Evolutionary conservation across 83 land plant genomes (phyloP).

Genomic region (Diphasiastrum complanatum): DNA sequence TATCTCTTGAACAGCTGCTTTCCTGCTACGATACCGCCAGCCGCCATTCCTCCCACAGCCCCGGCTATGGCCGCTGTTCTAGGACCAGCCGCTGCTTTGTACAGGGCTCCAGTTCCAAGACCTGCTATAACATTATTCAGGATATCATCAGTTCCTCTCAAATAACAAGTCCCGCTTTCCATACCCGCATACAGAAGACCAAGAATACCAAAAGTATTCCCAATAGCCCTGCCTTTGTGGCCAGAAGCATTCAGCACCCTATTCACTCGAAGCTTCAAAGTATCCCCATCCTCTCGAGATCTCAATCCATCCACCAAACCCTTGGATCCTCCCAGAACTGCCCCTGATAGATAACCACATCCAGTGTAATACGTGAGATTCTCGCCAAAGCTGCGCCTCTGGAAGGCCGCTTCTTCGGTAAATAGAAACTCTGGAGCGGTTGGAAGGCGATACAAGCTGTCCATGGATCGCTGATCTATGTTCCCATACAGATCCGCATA

Average conservation of each 20-base stretch:
- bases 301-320: slow-evolving; percentile 49
- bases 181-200: slow-evolving; percentile 75
- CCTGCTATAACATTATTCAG: slow-evolving; percentile 68
- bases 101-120: slow-evolving; percentile 66
- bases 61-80: slow-evolving; percentile 69
- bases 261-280: slow-evolving; percentile 60
- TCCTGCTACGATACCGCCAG: slow-evolving; percentile 46
- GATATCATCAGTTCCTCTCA: slow-evolving; percentile 56
- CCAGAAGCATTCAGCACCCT: slow-evolving; percentile 73
- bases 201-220: slow-evolving; percentile 63
- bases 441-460: slow-evolving; percentile 64
- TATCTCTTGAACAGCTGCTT: slow-evolving; percentile 69
- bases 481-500: slow-evolving; percentile 56
- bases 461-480: slow-evolving; percentile 37
- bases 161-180: slow-evolving; percentile 48
- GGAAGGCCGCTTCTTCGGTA: slow-evolving; percentile 55
- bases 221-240: slow-evolving; percentile 44
- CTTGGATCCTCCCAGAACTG: slow-evolving; percentile 46
- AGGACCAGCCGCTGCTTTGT: slow-evolving; percentile 72
- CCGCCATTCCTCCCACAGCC: slow-evolving; percentile 58
- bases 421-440: slow-evolving; percentile 77
- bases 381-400: slow-evolving; percentile 64
- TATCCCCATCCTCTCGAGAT: slow-evolving; percentile 53
- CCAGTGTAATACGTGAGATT: slow-evolving; percentile 78
- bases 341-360: slow-evolving; percentile 64